phyloP scores from a whole-genome alignment of 192 early-diverging fungal genomes.

The Rhizophlyctis rosea region DNA sequence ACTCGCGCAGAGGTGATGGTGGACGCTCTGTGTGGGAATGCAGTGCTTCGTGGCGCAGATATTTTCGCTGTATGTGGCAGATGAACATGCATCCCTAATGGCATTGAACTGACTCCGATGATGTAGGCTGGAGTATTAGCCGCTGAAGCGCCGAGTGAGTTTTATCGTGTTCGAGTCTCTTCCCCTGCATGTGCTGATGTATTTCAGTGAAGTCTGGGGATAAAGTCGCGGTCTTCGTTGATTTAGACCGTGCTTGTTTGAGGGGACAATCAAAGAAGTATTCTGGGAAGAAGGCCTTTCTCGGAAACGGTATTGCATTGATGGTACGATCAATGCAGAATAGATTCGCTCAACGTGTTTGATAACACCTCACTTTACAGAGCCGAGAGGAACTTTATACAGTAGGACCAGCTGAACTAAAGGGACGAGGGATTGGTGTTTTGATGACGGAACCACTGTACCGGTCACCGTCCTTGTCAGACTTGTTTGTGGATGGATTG shows the following conservation, averaged over 20 bases:
- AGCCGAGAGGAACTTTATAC: constrained; percentile 11
- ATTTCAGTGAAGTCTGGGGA: constrained; percentile 12
- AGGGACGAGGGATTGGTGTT: constrained; percentile 8
- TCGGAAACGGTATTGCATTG: constrained; percentile 19
- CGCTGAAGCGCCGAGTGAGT: constrained; percentile 11
- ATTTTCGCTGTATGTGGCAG: constrained; percentile 17
- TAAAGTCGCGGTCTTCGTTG: constrained; percentile 14
- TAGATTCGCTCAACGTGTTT: neutral
- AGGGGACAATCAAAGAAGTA: constrained; percentile 11
- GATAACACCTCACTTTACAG: neutral
- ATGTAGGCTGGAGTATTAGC: constrained; percentile 13
- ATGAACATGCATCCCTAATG: neutral
- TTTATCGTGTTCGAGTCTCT: neutral
- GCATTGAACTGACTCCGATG: constrained; percentile 5
- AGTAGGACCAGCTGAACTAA: constrained; percentile 5
- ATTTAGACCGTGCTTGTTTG: constrained; percentile 15
- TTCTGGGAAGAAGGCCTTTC: neutral
- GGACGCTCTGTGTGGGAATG: constrained; percentile 20
- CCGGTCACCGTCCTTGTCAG: constrained; percentile 10
- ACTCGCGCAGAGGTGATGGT: constrained; percentile 15
- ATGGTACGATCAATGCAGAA: constrained; percentile 8
- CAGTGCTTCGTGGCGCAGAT: constrained; percentile 17
- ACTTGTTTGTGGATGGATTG: constrained; percentile 7
- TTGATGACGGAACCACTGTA: constrained; percentile 14
- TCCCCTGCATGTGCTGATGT: neutral